These are phyloP conservation scores for Eutrema yunnanense DNA, from an alignment of 345 rosid species.

Conservation along the genomic window DNA sequence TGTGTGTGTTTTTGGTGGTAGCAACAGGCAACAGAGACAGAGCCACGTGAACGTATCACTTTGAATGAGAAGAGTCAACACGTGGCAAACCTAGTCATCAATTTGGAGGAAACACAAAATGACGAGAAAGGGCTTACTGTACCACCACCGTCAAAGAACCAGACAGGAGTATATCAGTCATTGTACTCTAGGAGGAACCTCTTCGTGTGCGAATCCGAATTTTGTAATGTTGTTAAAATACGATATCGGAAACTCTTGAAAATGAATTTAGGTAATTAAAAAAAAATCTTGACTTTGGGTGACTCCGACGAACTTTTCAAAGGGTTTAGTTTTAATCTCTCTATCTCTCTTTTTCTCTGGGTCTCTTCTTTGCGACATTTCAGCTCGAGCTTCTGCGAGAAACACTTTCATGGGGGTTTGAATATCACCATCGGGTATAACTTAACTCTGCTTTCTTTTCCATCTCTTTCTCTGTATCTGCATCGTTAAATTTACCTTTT, in stretches of 20 bases:
- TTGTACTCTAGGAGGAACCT: not conserved
- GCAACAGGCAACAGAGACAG: slow-evolving; percentile 25
- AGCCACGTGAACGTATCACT: slow-evolving; percentile 36
- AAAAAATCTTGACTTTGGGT: slow-evolving; percentile 18
- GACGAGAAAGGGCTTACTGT: not conserved
- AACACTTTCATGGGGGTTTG: slow-evolving; percentile 28
- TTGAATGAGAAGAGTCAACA: slow-evolving; percentile 21
- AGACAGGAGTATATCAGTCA: not conserved
- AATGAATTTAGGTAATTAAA: slow-evolving; percentile 1
- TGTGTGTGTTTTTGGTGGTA: slow-evolving; percentile 17
- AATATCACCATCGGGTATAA: slow-evolving; percentile 21
- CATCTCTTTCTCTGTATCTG: not conserved
- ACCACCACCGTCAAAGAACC: not conserved
- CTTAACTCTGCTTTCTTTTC: not conserved
- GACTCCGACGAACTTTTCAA: slow-evolving; percentile 33
- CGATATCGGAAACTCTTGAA: not conserved
- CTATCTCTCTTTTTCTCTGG: slow-evolving; percentile 24
- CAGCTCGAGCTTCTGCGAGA: slow-evolving; percentile 11
- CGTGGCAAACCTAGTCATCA: slow-evolving; percentile 34
- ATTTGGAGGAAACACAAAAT: not conserved
- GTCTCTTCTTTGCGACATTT: slow-evolving; percentile 28
- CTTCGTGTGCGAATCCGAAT: slow-evolving; percentile 27
- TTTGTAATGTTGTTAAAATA: not conserved
- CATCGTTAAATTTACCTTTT: not conserved
- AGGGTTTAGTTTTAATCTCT: slow-evolving; percentile 27